Conservation (phyloP, 441 rosid species). For the Arabidopsis lyrata region DNA sequence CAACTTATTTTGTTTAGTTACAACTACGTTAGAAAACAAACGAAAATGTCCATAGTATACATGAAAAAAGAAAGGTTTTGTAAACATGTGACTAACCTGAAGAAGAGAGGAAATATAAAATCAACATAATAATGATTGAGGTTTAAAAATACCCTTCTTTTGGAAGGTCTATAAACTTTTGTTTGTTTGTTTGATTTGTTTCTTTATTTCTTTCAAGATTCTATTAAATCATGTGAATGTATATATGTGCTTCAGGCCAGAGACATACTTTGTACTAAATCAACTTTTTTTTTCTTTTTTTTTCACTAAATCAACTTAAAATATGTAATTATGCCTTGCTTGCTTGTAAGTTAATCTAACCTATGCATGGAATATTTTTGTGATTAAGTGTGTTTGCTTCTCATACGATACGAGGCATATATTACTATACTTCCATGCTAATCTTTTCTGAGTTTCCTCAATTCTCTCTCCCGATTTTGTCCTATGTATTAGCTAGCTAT, state of each 20-base stretch:
- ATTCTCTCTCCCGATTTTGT: not conserved
- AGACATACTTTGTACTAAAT: not conserved
- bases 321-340: constrained; percentile 38
- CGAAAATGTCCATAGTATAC: not conserved
- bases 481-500: constrained; percentile 17
- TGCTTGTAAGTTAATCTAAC: constrained; percentile 24
- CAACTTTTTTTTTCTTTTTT: too few species aligned
- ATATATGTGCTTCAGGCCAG: constrained; percentile 7
- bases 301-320: constrained; percentile 8
- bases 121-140: not conserved
- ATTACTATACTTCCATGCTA: constrained; percentile 20
- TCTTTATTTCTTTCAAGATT: not conserved
- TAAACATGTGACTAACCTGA: not conserved
- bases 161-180: not conserved
- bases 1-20: not conserved
- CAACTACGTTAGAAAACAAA: not conserved
- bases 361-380: constrained; percentile 18
- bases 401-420: constrained; percentile 23
- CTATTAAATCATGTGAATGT: constrained; percentile 1
- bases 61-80: too few species aligned
- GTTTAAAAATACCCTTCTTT: constrained; percentile 17
- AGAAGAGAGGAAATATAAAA: not conserved
- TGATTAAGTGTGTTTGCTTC: constrained; percentile 39
- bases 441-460: not conserved
- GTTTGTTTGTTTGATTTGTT: not conserved